Evolutionary conservation across 441 rosid species (phyloP), one percentile per base, ranked within the genome.

Genomic region (Iberis amara): DNA sequence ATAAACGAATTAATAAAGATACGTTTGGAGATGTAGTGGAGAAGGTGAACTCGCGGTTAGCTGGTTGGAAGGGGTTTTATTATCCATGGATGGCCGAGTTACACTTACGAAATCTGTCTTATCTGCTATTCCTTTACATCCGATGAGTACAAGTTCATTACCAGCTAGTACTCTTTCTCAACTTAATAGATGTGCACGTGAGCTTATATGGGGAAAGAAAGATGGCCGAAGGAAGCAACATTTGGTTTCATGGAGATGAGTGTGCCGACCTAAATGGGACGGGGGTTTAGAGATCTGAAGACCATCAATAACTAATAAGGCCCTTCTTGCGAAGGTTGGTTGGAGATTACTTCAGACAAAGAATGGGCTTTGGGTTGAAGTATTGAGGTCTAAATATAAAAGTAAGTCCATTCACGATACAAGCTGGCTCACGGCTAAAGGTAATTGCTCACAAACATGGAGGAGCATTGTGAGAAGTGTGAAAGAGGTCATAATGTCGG

Each of bases 321-420:
- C 52, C 0, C 3, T 47, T 0, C 8, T 47, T 0, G 39, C 21
- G 0, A 47, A 47, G 0, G 1, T 30, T 0, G 39, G 52, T 0
- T 47, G 38, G 52, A 7, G 23, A 3, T 0, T 47, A 0, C 4
- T 47, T 4, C 0, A 6, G 0, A 0, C 10, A 28, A 28, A 28
- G 7, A 4, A 0, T 30, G 36, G 21, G 0, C 52, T 47, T 0
- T 47, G 52, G 52, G 52, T 13, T 0, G 5, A 2, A 4, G 15
- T 44, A 0, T 3, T 21, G 2, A 7, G 13, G 0, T 2, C 0
- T 0, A 40, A 40, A 3, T 42, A 42, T 0, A 18, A 9, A 0
- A 11, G 18, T 0, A 2, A 0, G 0, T 0, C 5, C 0, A 0
- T 9, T 0, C 3, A 5, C 0, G 28, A 42, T 0, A 0, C 3